Percentiles rank a stretch among this genome's conserved stretches.
Conservation (phyloP, 352 stramenopile genomes). For the Phytophthora sansomeana region DNA sequence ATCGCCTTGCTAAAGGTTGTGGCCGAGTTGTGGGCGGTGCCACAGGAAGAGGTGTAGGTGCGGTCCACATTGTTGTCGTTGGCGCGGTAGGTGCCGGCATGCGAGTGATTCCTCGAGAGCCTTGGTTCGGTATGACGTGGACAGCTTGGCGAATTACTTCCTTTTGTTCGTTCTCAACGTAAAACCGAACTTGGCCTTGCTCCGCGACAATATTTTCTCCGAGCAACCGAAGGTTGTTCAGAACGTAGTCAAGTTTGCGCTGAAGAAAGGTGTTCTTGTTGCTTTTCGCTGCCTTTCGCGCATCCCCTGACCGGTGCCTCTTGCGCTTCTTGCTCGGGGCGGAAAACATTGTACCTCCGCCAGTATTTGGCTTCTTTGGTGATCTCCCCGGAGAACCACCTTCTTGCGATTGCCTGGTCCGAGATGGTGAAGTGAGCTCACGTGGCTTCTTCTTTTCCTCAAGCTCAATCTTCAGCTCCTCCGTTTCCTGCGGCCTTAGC, state of each 20-base stretch:
- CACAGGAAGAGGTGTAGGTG: constrained; percentile 6
- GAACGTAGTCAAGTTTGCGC: constrained; percentile 55
- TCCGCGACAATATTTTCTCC: constrained; percentile 48
- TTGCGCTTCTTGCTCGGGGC: constrained; percentile 47
- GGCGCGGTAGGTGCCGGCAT: constrained; percentile 11
- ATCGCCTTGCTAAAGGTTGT: constrained; percentile 18
- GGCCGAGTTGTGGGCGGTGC: constrained; percentile 5
- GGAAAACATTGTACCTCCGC: constrained; percentile 42
- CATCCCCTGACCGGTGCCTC: constrained; percentile 31
- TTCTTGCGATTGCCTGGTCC: constrained; percentile 10
- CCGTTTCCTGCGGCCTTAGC: constrained; percentile 51
- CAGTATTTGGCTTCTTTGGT: constrained; percentile 41
- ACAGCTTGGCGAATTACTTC: constrained; percentile 48
- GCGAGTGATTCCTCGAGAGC: constrained; percentile 9
- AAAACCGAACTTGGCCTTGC: constrained; percentile 55
- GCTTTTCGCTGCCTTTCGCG: constrained; percentile 31
- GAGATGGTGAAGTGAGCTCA: constrained; percentile 21
- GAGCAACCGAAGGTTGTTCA: constrained; percentile 59
- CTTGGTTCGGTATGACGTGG: constrained; percentile 48
- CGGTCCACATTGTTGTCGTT: constrained; percentile 1
- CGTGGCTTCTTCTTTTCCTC: constrained; percentile 18
- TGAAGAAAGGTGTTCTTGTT: constrained; percentile 56
- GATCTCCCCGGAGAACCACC: constrained; percentile 26
- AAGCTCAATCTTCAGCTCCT: constrained; percentile 14
- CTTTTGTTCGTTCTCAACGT: constrained; percentile 47